Base-by-base conservation (phyloP, 208 protist species). In the Borovskyia barvae region DNA sequence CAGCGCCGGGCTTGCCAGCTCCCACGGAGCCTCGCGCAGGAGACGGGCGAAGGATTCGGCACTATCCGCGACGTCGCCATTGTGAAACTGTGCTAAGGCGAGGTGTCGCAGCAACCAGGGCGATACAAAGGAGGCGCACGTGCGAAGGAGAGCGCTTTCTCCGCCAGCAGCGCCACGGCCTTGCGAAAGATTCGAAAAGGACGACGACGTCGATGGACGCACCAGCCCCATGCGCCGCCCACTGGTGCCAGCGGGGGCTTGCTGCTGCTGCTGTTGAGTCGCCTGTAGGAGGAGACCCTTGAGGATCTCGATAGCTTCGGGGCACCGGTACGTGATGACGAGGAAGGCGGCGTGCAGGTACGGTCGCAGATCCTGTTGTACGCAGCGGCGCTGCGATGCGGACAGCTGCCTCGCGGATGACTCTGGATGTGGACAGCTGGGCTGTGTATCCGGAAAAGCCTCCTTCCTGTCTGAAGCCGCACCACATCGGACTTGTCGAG, bases 21-120 rank as follows among this genome's bases (percentile, higher is more conserved):
- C 67, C 83, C 85, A 92, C 43, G 83, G 85, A 17, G 72, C 73
- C 12, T 43, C 45, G 8, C 59, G 63, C 11, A 87, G 50, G 19
- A 89, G 58, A 9, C 53, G 50, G 36, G 49, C 72, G 46, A 93
- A 93, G 28, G 71, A 66, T 8, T 70, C 72, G 9, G 71, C 70
- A 24, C 76, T 71, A 35, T 73, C 79, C 56, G 74, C 69, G 32
- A 91, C 74, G 61, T 86, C 76, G 26, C 87, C 87, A 43, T 82
- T 72, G 54, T 93, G 87, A 59, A 93, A 93, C 43, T 54, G 68
- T 11, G 82, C 71, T 32, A 93, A 77, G 1, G 75, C 82, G 11
- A 82, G 66, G n/a, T 82, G 72, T 9, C 70, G 61, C 26, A 78
- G 60, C 50, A 73, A 65, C 77, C 73, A 86, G 36, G 72, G 58